Conservation (phyloP, 1,139 yeast genomes). For the Taphrina betulina region DNA sequence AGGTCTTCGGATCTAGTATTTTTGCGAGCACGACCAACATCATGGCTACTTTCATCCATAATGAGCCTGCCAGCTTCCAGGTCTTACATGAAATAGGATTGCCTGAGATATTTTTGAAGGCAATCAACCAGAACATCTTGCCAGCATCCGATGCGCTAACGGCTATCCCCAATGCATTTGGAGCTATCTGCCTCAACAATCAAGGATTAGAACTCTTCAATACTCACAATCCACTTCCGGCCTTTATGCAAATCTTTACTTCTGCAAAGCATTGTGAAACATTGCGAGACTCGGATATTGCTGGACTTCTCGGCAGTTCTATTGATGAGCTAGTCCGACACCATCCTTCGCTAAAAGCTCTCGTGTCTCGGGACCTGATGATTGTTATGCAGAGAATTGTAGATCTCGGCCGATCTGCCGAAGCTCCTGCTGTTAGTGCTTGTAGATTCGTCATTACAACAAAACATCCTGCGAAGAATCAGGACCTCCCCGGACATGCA, state of each 20-base stretch:
- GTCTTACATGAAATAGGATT: slow-evolving; percentile 77
- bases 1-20: slow-evolving; percentile 68
- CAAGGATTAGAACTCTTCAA: slow-evolving; percentile 65
- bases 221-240: slow-evolving; percentile 51
- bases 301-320: slow-evolving; percentile 61
- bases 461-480: not conserved
- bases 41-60: slow-evolving; percentile 72
- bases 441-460: not conserved
- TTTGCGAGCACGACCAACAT: slow-evolving; percentile 65
- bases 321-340: slow-evolving; percentile 84
- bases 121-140: slow-evolving; percentile 54
- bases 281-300: slow-evolving; percentile 52
- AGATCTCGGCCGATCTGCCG: slow-evolving; percentile 46
- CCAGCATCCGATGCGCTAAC: slow-evolving; percentile 58
- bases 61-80: slow-evolving; percentile 86
- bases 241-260: slow-evolving; percentile 56
- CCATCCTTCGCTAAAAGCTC: slow-evolving; percentile 67
- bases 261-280: slow-evolving; percentile 53
- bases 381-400: slow-evolving; percentile 54
- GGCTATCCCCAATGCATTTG: slow-evolving; percentile 72
- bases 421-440: not conserved
- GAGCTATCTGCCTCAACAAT: slow-evolving; percentile 77
- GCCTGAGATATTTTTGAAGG: slow-evolving; percentile 60
- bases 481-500: too few relatives aligned
- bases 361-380: slow-evolving; percentile 55